Conservation (phyloP, 2,329 filamentous ascomycete genomes). For the Cercospora brassicicola region DNA sequence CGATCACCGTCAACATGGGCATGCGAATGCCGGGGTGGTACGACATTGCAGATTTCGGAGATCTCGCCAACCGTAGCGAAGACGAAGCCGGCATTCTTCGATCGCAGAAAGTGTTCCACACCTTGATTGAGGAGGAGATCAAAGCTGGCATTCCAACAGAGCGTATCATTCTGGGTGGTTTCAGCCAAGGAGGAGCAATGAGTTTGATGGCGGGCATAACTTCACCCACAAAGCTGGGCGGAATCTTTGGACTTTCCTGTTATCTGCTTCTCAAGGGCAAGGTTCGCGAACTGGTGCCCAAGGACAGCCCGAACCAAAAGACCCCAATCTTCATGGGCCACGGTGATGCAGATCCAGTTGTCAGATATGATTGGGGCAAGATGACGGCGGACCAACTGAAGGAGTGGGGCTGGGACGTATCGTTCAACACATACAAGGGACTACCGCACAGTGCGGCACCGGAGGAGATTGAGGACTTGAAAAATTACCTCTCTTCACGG, state of each 20-base stretch:
- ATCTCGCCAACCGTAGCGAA: slow-evolving; percentile 52
- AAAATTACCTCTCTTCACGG: slow-evolving; percentile 59
- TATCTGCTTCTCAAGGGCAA: slow-evolving; percentile 74
- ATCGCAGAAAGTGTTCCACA: slow-evolving; percentile 73
- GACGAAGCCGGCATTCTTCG: slow-evolving; percentile 73
- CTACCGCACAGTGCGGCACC: slow-evolving; percentile 75
- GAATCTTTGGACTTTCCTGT: slow-evolving; percentile 80
- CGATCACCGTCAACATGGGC: slow-evolving; percentile 60
- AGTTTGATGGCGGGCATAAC: slow-evolving; percentile 79
- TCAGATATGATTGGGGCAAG: slow-evolving; percentile 68
- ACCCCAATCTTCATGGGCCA: slow-evolving; percentile 90
- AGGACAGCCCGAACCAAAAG: slow-evolving; percentile 51
- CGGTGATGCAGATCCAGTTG: slow-evolving; percentile 73
- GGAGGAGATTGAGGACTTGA: slow-evolving; percentile 79
- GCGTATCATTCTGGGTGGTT: slow-evolving; percentile 82
- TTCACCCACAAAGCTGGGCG: slow-evolving; percentile 71
- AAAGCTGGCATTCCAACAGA: slow-evolving; percentile 76
- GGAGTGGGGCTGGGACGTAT: slow-evolving; percentile 69
- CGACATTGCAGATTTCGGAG: slow-evolving; percentile 62
- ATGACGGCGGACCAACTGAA: slow-evolving; percentile 66
- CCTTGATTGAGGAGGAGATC: slow-evolving; percentile 77
- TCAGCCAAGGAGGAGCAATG: slow-evolving; percentile 86
- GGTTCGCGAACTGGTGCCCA: slow-evolving; percentile 58
- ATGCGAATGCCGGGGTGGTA: slow-evolving; percentile 87
- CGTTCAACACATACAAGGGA: slow-evolving; percentile 74